Evolutionary conservation across 73 alveolate genomes (phyloP), one percentile per base, ranked within the genome.

Genomic region (Stentor roeselii): DNA sequence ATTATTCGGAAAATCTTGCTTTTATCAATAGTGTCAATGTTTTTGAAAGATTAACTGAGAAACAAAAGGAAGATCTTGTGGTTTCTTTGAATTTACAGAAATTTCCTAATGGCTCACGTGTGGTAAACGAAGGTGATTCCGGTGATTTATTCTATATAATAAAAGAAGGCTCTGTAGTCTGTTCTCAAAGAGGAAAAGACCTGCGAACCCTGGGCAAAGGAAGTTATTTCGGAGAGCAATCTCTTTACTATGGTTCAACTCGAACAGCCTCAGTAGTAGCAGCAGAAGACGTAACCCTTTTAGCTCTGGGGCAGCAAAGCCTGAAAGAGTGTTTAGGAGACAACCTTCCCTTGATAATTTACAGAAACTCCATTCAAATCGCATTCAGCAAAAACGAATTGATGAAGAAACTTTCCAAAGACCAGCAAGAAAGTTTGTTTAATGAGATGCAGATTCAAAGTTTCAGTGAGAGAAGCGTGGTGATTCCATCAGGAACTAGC

Each of bases 111-210:
- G 15, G 74, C 21, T 31, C n/a, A 21, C 14, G 36, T 14, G 39
- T 76, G 14, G 74, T 41, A n/a, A 39, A 76, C 14, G 84, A 39
- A 76, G 84, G 84, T 27, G 84, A 76, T n/a, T 14, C 60, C 39
- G 84, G 75, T 21, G 84, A 76, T 41, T 39, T 37, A 76, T 27
- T 76, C n/a, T 76, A 76, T 35, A 76, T 76, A 27, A 76, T 76
- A 6, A 76, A 76, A 41, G 75, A 76, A 21, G 84, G 84, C 1
- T 21, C n/a, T 2, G 84, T 76, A 1, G n/a, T n/a, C 21, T 39
- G 60, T 38, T 0, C 34, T 37, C 60, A 76, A 41, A 76, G 39
- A 27, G 75, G 59, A 1, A 39, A 38, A 76, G 75, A 39, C n/a
- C n/a, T 39, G 34, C 32, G 74, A 2, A 21, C 6, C 14, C 14